phyloP scores from a whole-genome alignment of 805 yeast species.

The Myxozyma monticola region DNA sequence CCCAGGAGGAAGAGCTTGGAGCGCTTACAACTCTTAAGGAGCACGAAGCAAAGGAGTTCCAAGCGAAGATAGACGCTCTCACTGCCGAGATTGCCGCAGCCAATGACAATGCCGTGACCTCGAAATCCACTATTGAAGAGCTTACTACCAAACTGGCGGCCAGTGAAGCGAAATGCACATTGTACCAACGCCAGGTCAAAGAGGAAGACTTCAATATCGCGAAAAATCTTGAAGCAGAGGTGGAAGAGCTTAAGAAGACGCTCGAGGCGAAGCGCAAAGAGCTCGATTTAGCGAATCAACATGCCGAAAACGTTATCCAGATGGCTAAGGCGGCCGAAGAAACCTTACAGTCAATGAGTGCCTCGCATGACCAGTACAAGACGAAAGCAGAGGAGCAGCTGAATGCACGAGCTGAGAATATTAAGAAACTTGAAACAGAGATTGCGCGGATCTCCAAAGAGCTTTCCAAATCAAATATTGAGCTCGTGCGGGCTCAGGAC shows the following conservation, averaged over 20 bases:
- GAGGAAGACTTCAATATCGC: conserved; percentile 35
- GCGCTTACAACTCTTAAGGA: conserved; percentile 56
- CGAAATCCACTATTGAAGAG: conserved; percentile 41
- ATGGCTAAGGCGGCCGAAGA: conserved; percentile 68
- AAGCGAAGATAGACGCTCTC: conserved; percentile 48
- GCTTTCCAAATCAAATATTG: conserved; percentile 30
- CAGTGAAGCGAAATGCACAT: conserved; percentile 33
- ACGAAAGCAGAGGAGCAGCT: conserved; percentile 25
- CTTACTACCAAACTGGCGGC: conserved; percentile 39
- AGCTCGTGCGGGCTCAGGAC: conserved; percentile 34
- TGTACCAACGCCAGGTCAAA: conserved; percentile 36
- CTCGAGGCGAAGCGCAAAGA: conserved; percentile 54
- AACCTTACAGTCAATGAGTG: conserved; percentile 56
- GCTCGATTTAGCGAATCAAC: conserved; percentile 57
- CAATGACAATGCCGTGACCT: conserved; percentile 46
- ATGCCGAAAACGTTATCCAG: conserved; percentile 57
- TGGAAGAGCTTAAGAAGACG: conserved; percentile 42
- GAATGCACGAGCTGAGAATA: conserved; percentile 10
- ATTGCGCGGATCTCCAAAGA: conserved; percentile 34
- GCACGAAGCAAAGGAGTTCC: conserved; percentile 54
- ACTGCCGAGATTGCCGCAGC: conserved; percentile 47
- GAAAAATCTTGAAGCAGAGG: conserved; percentile 36
- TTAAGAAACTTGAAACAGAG: conserved; percentile 17
- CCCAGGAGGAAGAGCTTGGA: conserved; percentile 53
- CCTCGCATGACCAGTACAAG: conserved; percentile 53